A percentile compares a stretch with the other conserved stretches of the same genome.
Conservation (phyloP, 2,329 filamentous ascomycete genomes). For the Hymenoscyphus linearis region DNA sequence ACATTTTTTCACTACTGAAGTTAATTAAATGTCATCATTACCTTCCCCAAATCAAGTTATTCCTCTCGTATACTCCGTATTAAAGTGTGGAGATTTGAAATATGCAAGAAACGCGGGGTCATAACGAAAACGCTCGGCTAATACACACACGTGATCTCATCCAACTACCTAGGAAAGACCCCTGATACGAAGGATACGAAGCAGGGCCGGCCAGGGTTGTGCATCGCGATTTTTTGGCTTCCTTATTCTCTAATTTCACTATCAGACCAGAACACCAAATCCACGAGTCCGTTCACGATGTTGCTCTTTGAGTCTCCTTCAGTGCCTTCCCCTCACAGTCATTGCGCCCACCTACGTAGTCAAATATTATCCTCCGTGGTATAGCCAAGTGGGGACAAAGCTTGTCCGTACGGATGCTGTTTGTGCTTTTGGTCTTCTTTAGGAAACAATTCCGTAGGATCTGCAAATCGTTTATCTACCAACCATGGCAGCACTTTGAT, state of each 20-base stretch:
- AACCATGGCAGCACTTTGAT: neutral
- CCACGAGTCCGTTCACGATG: too few relatives aligned
- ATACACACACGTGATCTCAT: neutral
- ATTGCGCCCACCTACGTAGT: neutral
- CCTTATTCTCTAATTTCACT: neutral
- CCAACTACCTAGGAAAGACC: neutral
- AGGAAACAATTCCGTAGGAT: neutral
- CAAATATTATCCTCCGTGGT: neutral
- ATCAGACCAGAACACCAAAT: too few relatives aligned
- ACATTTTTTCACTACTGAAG: neutral
- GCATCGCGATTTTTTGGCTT: too few relatives aligned
- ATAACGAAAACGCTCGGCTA: neutral
- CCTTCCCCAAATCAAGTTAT: neutral
- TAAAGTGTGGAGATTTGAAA: neutral
- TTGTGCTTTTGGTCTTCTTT: neutral
- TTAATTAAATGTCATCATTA: neutral
- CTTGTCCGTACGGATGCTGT: neutral
- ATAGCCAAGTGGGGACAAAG: neutral
- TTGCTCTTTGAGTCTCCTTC: neutral
- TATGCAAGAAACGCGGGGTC: neutral
- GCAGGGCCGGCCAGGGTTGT: too few relatives aligned
- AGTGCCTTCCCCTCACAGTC: neutral
- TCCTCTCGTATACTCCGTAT: neutral
- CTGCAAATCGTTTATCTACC: neutral
- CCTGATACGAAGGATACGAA: too few relatives aligned